Evolutionary conservation across 1,284 basidiomycete species (phyloP), one percentile per base, ranked within the genome.

Genomic region (Cryptococcus amylolentus): DNA sequence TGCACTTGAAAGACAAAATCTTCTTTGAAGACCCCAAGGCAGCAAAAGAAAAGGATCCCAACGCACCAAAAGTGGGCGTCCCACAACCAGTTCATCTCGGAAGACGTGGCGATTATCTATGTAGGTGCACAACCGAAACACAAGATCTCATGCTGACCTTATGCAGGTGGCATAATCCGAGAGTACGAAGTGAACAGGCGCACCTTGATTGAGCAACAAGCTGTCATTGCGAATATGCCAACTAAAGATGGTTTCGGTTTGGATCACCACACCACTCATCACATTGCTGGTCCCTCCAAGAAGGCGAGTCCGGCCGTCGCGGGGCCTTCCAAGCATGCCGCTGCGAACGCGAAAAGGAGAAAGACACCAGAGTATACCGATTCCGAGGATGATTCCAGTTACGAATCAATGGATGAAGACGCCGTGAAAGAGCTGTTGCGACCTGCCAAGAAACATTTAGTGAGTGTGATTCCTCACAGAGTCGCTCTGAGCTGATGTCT

Each of bases 51-150:
- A 50, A 51, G 51, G 70, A 73, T 46, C 57, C 70, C 18, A 62
- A 59, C 27, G 68, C 66, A 16, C 59, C 66, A 28, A 75, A 75
- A 56, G 59, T 70, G 9, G 75, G 72, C 43, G 94, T 95, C 65
- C 94, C 94, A 16, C 94, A 92, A 65, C 91, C 93, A 20, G 95
- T 99, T 59, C 96, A 99, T 77, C 87, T 99, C 43, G 95, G 97
- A 43, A 88, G 96, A 49, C 85, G 96, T 54, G 94, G 93, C 37
- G 96, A 98, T 77, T 98, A 95, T 78, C 83, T 98, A 2, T 76
- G 77, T 67, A 38, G 55, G 67, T 67, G 3, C 18, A 23, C 23
- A 27, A 7, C 44, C 7, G n/a, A 39, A 37, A 31, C 2, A 18
- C 8, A 23, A 12, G 3, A 35, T 35, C 7, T 18, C 13, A 31